Evolutionary conservation across 371 early-diverging fungal species (phyloP), one percentile per base, ranked within the genome.

Genomic region (Lichtheimia ramosa): DNA sequence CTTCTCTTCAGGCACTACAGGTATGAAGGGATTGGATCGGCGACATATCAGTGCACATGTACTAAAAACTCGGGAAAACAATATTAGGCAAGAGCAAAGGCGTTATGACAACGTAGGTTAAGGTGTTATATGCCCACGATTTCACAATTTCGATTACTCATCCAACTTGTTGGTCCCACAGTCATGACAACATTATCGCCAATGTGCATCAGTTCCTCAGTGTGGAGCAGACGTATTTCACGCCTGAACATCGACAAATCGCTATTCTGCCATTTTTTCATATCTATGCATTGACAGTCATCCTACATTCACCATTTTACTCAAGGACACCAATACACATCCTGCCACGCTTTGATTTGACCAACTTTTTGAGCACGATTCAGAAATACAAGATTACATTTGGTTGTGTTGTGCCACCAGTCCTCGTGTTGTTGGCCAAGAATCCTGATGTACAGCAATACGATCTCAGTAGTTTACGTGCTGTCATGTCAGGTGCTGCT

Each of bases 1-100:
- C 69, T 93, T 90, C 69, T 89, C 89, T n/a, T 87, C 88, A 13
- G 93, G 94, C 1, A 93, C 92, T 8, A 89, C 92, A 3, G 91
- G 90, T 34, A 51, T n/a, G n/a, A 71, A 54, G 25, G n/a, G 24
- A 28, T 46, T 43, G 39, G 13, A 21, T 28, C 49, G 75, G 79
- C 34, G 34, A 34, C 34, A 34, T 34, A 34, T 5, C 34, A 8
- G 2, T 8, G 34, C 34, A 34, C 34, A 34, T 34, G 34, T 34
- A 10, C 34, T 34, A 34, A 34, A 34, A 6, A 7, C 34, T 34
- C 34, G 10, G 6, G 34, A 34, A 27, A 34, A 34, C 34, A 34
- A 34, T 34, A 34, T 34, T 34, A 34, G 34, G 34, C 14, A 64
- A 48, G 41, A 74, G 85, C 63, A 89, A 96, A 73, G 95, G 94